These are phyloP conservation scores for Chloridella minuta DNA, from an alignment of 352 stramenopile species.

Conservation along the genomic window DNA sequence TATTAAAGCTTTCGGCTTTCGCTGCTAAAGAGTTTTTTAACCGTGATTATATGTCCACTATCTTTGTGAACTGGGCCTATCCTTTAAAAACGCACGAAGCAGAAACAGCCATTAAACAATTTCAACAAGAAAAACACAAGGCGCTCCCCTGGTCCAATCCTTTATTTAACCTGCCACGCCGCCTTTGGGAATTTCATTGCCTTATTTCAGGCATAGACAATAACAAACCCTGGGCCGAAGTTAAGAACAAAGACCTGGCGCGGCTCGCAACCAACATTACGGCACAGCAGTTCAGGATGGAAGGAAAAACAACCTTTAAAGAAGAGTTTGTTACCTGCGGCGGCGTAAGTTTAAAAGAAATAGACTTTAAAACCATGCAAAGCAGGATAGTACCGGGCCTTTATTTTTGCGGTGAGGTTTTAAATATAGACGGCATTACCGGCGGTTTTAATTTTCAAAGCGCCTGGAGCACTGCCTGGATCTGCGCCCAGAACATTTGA, in stretches of 20 bases:
- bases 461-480: background rate
- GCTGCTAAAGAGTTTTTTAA: background rate
- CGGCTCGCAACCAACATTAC: background rate
- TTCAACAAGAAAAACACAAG: background rate
- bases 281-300: background rate
- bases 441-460: background rate
- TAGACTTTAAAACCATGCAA: background rate
- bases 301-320: background rate
- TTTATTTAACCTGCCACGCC: background rate
- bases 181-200: background rate
- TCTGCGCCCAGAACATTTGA: background rate
- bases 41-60: background rate
- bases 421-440: background rate
- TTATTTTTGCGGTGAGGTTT: background rate
- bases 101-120: background rate
- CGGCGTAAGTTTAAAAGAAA: conserved; percentile 2
- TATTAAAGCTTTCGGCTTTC: background rate
- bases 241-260: background rate
- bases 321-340: background rate
- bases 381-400: background rate
- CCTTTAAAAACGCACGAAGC: background rate
- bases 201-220: background rate
- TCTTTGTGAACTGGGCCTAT: background rate
- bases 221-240: background rate
- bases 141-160: background rate